Conservation (phyloP, 2,329 filamentous ascomycete species). For the Paraconiothyrium sp. region DNA sequence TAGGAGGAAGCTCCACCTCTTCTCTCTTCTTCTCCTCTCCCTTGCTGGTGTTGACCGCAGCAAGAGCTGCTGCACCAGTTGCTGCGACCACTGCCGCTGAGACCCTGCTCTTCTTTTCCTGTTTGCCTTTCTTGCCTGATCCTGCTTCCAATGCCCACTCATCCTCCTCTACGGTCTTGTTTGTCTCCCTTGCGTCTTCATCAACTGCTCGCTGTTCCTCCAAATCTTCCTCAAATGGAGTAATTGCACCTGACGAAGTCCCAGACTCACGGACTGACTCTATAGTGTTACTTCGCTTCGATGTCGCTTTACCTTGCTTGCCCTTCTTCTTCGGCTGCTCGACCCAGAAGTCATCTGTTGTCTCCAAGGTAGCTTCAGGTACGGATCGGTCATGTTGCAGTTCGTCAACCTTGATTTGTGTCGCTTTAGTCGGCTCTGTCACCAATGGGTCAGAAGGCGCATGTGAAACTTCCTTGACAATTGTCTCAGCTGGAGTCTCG, state of each 20-base stretch:
- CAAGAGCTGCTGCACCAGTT: conserved; percentile 23
- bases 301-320: conserved; percentile 31
- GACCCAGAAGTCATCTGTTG: conserved; percentile 23
- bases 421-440: neutral
- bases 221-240: conserved; percentile 21
- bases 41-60: conserved; percentile 12
- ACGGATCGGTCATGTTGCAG: conserved; percentile 12
- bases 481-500: conserved; percentile 41
- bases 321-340: conserved; percentile 33
- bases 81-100: conserved; percentile 17
- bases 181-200: conserved; percentile 21
- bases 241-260: conserved; percentile 16
- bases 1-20: conserved; percentile 21
- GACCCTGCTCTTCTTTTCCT: conserved; percentile 41
- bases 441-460: neutral
- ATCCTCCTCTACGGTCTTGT: conserved; percentile 26
- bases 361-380: conserved; percentile 4
- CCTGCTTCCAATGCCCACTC: conserved; percentile 43
- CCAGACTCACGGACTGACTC: conserved; percentile 21
- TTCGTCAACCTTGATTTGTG: neutral
- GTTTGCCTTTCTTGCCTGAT: conserved; percentile 57
- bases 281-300: conserved; percentile 22
- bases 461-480: conserved; percentile 26
- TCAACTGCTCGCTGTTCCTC: conserved; percentile 14
- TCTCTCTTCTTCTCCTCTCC: conserved; percentile 16